Conservation (phyloP, 2,329 filamentous ascomycete species). For the Hymenoscyphus repandus region DNA sequence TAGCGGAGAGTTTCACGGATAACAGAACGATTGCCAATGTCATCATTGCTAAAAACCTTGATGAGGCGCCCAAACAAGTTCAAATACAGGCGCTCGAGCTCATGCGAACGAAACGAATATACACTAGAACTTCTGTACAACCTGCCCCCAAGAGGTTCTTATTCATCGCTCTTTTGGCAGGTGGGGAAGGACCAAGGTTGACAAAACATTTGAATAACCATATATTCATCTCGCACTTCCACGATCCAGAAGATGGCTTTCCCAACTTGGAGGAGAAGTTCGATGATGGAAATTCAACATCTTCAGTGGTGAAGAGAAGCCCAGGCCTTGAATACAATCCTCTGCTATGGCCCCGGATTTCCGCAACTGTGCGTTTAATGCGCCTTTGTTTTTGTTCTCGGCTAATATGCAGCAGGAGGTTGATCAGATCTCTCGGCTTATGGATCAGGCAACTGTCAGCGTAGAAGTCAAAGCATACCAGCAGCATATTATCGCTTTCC, state of each 20-base stretch:
- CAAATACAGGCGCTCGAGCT: conserved; percentile 80
- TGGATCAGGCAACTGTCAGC: conserved; percentile 56
- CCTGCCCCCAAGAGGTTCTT: conserved; percentile 73
- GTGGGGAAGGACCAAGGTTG: conserved; percentile 44
- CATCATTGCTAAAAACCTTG: conserved; percentile 74
- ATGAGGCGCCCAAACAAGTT: conserved; percentile 65
- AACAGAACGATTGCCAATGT: conserved; percentile 68
- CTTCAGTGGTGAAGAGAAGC: conserved; percentile 31
- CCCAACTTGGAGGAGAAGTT: conserved; percentile 65
- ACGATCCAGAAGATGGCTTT: conserved; percentile 67
- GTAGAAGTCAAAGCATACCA: conserved; percentile 79
- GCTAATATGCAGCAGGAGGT: conserved; percentile 23
- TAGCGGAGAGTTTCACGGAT: conserved; percentile 35
- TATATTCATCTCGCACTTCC: conserved; percentile 84
- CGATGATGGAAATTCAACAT: conserved; percentile 26
- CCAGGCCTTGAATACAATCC: conserved; percentile 12
- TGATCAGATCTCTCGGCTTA: conserved; percentile 40
- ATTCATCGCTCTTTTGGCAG: conserved; percentile 66
- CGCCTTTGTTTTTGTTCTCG: not conserved
- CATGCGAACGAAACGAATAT: conserved; percentile 72
- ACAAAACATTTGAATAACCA: conserved; percentile 67
- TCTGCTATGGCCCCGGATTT: conserved; percentile 22
- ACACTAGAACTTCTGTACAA: conserved; percentile 69
- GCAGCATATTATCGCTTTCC: conserved; percentile 80
- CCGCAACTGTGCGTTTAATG: conserved; percentile 19